A percentile compares a stretch with the other conserved stretches of the same genome.
phyloP scores from a whole-genome alignment of 352 stramenopile species.

The Phytophthora litchii region DNA sequence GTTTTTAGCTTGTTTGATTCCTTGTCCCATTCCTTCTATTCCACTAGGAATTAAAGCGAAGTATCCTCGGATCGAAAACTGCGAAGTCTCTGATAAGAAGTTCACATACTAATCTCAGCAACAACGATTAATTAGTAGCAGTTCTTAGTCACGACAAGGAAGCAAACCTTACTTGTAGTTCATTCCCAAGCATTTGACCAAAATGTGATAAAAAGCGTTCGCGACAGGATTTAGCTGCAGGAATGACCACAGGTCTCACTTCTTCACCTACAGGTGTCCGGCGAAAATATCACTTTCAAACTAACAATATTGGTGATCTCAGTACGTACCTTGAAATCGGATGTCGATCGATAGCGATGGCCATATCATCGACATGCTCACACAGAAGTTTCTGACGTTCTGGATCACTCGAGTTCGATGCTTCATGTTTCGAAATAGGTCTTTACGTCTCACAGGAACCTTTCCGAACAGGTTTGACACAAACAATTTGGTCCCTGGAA shows the following conservation, averaged over 20 bases:
- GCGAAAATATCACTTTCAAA: too few species aligned
- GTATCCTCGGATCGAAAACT: conserved; percentile 60
- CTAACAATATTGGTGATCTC: background rate
- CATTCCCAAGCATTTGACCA: conserved; percentile 43
- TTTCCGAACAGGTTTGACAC: conserved; percentile 62
- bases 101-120: conserved; percentile 38
- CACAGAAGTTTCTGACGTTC: conserved; percentile 53
- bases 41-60: conserved; percentile 51
- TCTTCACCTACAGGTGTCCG: conserved; percentile 7
- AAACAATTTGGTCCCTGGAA: conserved; percentile 53
- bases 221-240: conserved; percentile 31
- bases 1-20: conserved; percentile 61
- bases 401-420: conserved; percentile 42
- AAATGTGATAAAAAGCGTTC: conserved; percentile 53
- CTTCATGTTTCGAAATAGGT: conserved; percentile 44
- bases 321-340: conserved; percentile 44
- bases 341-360: conserved; percentile 65
- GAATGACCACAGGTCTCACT: conserved; percentile 25
- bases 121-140: background rate
- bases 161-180: conserved; percentile 40
- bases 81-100: conserved; percentile 21
- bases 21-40: conserved; percentile 33
- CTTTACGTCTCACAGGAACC: conserved; percentile 60
- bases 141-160: background rate
- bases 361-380: conserved; percentile 76